Base-by-base conservation (phyloP, 1,284 basidiomycete genomes). In the Kwoniella shivajii region DNA sequence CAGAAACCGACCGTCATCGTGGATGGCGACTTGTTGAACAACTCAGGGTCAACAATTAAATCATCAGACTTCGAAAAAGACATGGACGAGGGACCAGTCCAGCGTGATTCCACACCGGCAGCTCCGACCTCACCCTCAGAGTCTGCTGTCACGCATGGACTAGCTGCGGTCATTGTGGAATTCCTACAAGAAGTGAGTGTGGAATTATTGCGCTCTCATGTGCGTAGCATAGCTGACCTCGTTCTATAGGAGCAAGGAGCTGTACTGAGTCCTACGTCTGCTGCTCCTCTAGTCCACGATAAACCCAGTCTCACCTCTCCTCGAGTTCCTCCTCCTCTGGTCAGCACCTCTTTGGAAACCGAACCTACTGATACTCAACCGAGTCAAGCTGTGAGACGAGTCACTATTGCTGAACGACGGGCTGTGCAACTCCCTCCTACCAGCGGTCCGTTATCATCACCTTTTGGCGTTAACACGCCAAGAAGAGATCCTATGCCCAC, bases 331-430 rank as follows among this genome's bases (percentile, higher is more conserved):
- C 47, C 50, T 13, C 34, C 53, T 16, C 1, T 48, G 10, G 29
- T 31, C 2, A 38, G n/a, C 20, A 18, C 30, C 31, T n/a, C 30
- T 5, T 16, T 41, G 34, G 29, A 22, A 13, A 10, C 24, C 11
- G 29, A 22, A 11, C 30, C 45, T 41, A 42, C 50, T 3, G 43
- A 34, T 16, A 43, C 33, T 22, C 44, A 36, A 24, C 16, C 52
- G 18, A 56, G 39, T 38, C 60, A 38, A n/a, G 16, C 48, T 3
- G 22, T 52, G 7, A n/a, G 55, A n/a, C 59, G 56, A 26, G 60
- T 57, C 6, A 73, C 71, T 4, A 66, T 74, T 13, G 72, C 71
- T 6, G 72, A 74, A 47, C 63, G 71, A 13, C 63, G 71, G 1
- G 51, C 68, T 6, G 56, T 70, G 18, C 45, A 60, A 22, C 60